These are phyloP conservation scores for Calamus simplicifolius DNA, from an alignment of 176 grass and related monocot species.

Conservation along the genomic window DNA sequence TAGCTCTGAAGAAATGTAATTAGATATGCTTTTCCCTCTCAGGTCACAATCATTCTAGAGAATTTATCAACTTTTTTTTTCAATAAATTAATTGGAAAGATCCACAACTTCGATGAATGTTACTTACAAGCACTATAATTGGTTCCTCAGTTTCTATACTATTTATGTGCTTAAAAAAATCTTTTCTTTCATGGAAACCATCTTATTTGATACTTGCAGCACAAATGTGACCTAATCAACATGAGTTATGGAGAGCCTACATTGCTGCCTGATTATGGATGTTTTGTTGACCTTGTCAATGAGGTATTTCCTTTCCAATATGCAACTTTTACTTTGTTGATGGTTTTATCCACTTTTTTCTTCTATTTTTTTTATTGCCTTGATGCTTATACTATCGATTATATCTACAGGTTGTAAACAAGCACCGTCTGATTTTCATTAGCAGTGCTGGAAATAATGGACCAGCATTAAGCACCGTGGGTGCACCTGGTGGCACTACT, in stretches of 20 bases:
- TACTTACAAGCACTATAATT: no score
- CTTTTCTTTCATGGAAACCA: slow-evolving; percentile 8
- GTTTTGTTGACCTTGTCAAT: slow-evolving; percentile 95
- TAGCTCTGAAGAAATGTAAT: no score
- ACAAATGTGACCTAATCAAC: slow-evolving; percentile 98
- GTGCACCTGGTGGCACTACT: slow-evolving; percentile 90
- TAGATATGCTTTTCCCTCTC: no score
- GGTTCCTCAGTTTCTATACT: no score
- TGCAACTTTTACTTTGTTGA: not conserved
- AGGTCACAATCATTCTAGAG: no score
- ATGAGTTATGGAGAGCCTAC: slow-evolving; percentile 98
- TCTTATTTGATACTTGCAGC: slow-evolving; percentile 48
- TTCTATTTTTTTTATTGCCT: slow-evolving; percentile 1
- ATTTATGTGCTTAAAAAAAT: not conserved
- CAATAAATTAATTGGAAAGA: no score
- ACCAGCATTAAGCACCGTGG: slow-evolving; percentile 86
- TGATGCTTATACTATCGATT: slow-evolving; percentile 17
- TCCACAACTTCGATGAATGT: no score
- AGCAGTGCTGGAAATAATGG: slow-evolving; percentile 93
- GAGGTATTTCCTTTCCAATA: slow-evolving; percentile 45
- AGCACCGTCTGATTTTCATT: slow-evolving; percentile 86
- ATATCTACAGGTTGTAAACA: slow-evolving; percentile 72
- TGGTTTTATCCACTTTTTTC: slow-evolving; percentile 6
- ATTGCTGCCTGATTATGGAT: slow-evolving; percentile 91
- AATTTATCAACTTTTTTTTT: no score